A percentile compares a stretch with the other conserved stretches of the same genome.
These are phyloP conservation scores for Colletotrichum viniferum DNA, from an alignment of 2,329 filamentous ascomycete genomes.

Conservation along the genomic window DNA sequence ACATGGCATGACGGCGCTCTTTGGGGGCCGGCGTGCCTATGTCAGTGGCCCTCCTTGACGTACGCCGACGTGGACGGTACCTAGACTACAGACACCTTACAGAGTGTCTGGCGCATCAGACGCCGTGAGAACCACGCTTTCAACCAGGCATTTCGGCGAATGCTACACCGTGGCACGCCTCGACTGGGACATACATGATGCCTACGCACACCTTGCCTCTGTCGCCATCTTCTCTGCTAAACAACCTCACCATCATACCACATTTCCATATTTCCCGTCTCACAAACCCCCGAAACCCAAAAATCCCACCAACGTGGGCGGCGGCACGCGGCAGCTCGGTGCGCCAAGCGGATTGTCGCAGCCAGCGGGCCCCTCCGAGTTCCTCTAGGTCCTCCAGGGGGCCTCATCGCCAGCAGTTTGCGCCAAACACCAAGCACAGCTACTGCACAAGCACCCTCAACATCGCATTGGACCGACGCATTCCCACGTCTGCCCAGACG, in stretches of 20 bases:
- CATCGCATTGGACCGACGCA: slow-evolving; percentile 1
- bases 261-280: not conserved
- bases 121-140: not conserved
- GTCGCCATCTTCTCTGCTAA: not conserved
- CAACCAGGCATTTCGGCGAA: not conserved
- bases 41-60: not conserved
- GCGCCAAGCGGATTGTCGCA: slow-evolving; percentile 17
- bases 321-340: not conserved
- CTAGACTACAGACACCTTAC: not conserved
- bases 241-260: slow-evolving; percentile 5
- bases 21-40: not conserved
- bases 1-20: not conserved
- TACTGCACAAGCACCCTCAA: not conserved
- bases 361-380: not conserved
- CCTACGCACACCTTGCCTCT: not conserved
- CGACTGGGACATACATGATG: not conserved
- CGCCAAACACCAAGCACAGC: not conserved
- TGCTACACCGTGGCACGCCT: not conserved
- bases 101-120: not conserved
- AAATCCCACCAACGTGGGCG: slow-evolving; percentile 7
- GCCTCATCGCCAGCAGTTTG: not conserved
- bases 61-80: not conserved
- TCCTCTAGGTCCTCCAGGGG: not conserved
- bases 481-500: slow-evolving; percentile 19
- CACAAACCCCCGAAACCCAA: not conserved